phyloP scores from a whole-genome alignment of 139 green algal species.

The Chloropicon primus region DNA sequence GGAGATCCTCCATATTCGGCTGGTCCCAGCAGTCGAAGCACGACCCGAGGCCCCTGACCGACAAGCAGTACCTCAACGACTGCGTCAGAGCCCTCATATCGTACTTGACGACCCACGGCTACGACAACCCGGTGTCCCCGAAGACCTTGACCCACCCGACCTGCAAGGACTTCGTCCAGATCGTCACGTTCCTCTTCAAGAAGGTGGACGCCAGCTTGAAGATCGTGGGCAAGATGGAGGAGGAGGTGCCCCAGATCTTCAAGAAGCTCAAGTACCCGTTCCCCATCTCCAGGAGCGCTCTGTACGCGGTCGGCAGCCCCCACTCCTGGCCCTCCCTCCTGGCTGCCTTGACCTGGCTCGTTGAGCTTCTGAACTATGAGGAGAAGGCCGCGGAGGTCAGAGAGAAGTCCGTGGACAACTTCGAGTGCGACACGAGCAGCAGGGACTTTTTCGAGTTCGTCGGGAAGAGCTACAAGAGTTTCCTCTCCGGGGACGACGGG shows the following conservation, averaged over 20 bases:
- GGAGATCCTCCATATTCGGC: not conserved
- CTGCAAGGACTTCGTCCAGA: slow-evolving; percentile 77
- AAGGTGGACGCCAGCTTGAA: slow-evolving; percentile 65
- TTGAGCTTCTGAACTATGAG: slow-evolving; percentile 80
- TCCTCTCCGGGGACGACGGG: slow-evolving; percentile 60
- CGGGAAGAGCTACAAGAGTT: slow-evolving; percentile 45
- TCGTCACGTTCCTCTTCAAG: slow-evolving; percentile 73
- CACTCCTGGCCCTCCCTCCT: slow-evolving; percentile 84
- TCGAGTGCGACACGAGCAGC: not conserved
- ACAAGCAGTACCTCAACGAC: slow-evolving; percentile 54
- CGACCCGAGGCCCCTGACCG: slow-evolving; percentile 59
- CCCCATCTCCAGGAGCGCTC: slow-evolving; percentile 68
- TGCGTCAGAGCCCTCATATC: slow-evolving; percentile 61
- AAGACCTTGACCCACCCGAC: slow-evolving; percentile 71
- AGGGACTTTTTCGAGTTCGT: slow-evolving; percentile 53
- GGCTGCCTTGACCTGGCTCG: slow-evolving; percentile 73
- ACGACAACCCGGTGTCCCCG: slow-evolving; percentile 53
- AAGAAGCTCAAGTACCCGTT: slow-evolving; percentile 90
- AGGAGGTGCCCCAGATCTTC: slow-evolving; percentile 59
- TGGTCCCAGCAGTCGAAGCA: slow-evolving; percentile 4
- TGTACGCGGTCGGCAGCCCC: slow-evolving; percentile 77
- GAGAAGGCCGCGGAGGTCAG: slow-evolving; percentile 36
- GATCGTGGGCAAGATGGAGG: slow-evolving; percentile 46
- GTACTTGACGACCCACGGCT: slow-evolving; percentile 68
- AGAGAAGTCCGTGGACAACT: not conserved